A percentile compares a stretch with the other conserved stretches of the same genome.
These are phyloP conservation scores for Sordariomycetes sp. DNA, from an alignment of 2,329 filamentous ascomycete genomes.

Conservation along the genomic window DNA sequence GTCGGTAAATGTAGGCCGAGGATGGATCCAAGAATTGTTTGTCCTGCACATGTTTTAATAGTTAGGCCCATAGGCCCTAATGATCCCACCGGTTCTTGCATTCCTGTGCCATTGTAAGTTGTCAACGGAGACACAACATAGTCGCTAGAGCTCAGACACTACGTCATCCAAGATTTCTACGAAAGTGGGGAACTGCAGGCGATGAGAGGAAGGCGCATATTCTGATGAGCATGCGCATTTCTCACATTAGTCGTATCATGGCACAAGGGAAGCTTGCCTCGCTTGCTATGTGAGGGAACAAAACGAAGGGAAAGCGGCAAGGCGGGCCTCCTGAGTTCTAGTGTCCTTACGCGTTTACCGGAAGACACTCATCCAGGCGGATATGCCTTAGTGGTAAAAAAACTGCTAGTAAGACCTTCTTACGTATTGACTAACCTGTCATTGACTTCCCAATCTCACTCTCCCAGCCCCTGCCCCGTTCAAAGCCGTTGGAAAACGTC, in stretches of 20 bases:
- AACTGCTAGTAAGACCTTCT: neutral
- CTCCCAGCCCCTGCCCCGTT: conserved; percentile 65
- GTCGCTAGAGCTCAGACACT: no score
- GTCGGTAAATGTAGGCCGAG: neutral
- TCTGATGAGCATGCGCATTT: no score
- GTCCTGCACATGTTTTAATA: neutral
- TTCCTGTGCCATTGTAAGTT: neutral
- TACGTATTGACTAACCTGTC: conserved; percentile 19
- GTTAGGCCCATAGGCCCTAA: neutral
- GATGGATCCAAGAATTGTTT: neutral
- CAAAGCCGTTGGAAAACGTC: conserved; percentile 62
- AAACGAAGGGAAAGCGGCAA: no score
- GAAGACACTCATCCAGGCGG: no score
- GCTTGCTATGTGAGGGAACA: no score
- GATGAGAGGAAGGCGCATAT: no score
- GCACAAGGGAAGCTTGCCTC: no score
- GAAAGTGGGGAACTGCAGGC: no score
- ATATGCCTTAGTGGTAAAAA: neutral
- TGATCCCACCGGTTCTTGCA: neutral
- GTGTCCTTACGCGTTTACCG: no score
- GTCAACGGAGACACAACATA: neutral
- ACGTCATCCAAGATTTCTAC: no score
- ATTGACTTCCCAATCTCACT: conserved; percentile 79
- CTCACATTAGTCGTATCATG: no score
- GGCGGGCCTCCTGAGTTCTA: no score